These are phyloP conservation scores for Tremella fuciformis DNA, from an alignment of 768 basidiomycete species.

Conservation along the genomic window DNA sequence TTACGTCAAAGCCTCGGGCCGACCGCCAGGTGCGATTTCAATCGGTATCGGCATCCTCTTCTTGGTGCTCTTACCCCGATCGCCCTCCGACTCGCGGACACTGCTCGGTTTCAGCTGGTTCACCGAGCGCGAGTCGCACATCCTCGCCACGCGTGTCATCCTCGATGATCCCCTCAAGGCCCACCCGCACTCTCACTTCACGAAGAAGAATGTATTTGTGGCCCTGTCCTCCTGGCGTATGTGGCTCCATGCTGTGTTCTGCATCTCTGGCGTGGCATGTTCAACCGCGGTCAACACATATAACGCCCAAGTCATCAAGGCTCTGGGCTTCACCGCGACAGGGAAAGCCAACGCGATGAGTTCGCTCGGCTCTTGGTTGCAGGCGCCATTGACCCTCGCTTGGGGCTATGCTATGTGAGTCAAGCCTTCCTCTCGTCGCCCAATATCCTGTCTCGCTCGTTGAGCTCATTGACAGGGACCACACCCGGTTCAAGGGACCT, in stretches of 20 bases:
- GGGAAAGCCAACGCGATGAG: not conserved
- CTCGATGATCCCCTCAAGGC: not conserved
- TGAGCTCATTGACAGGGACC: not conserved
- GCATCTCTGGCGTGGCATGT: slow-evolving; percentile 1
- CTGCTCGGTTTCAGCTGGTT: slow-evolving; percentile 7
- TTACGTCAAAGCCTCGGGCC: too few species aligned
- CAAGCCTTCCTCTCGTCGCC: not conserved
- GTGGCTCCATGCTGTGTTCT: not conserved
- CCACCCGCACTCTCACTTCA: not conserved
- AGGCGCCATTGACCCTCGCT: not conserved
- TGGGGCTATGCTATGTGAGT: slow-evolving; percentile 6
- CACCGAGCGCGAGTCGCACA: not conserved
- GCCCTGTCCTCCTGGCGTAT: not conserved
- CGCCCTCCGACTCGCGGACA: not conserved
- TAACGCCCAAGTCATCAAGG: slow-evolving; percentile 8
- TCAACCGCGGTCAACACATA: not conserved
- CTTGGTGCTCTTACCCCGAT: not conserved
- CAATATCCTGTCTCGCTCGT: not conserved
- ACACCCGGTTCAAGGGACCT: slow-evolving; percentile 5
- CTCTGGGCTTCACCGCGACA: not conserved
- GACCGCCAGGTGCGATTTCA: not conserved
- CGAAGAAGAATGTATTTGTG: slow-evolving; percentile 1
- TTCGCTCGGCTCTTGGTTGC: slow-evolving; percentile 3
- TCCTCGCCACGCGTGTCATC: too few species aligned
- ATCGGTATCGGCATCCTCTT: slow-evolving; percentile 9